Conservation (phyloP, 345 rosid genomes). For the rapeseed (Brassica napus) region DNA sequence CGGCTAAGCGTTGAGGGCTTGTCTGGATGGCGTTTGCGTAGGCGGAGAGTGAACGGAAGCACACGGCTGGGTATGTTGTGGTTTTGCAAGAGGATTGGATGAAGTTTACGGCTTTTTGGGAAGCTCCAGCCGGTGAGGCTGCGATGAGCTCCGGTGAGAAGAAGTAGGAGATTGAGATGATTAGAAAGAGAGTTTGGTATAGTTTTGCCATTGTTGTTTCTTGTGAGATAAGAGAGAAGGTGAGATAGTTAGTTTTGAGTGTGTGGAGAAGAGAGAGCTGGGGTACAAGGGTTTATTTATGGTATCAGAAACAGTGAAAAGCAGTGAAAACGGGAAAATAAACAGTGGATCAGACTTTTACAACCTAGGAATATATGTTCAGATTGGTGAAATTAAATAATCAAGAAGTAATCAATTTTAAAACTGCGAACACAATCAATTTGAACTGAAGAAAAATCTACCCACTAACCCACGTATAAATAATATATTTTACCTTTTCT, state of each 20-base stretch:
- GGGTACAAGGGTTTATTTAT: conserved; percentile 10
- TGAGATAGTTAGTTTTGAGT: conserved; percentile 1
- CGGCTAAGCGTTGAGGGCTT: conserved; percentile 65
- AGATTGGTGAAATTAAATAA: neutral
- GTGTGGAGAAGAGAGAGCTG: conserved; percentile 17
- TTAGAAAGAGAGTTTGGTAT: conserved; percentile 19
- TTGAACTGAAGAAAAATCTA: neutral
- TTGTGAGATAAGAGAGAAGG: neutral
- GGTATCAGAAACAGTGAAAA: neutral
- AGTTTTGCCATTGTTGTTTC: conserved; percentile 33
- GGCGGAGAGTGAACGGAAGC: conserved; percentile 61
- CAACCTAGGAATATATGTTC: neutral
- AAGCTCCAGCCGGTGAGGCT: conserved; percentile 27
- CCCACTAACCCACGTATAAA: neutral
- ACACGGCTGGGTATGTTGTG: conserved; percentile 67
- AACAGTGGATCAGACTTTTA: neutral
- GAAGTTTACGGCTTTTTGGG: conserved; percentile 45
- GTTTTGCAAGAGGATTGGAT: conserved; percentile 60
- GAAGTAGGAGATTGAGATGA: conserved; percentile 29
- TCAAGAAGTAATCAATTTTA: neutral
- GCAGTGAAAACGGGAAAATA: neutral
- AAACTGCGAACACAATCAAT: neutral
- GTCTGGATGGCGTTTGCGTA: conserved; percentile 60
- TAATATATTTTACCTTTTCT: neutral
- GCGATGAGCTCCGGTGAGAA: conserved; percentile 23